These are phyloP conservation scores for Talaromyces sp. DNA, from an alignment of 2,329 filamentous ascomycete species.

Conservation along the genomic window DNA sequence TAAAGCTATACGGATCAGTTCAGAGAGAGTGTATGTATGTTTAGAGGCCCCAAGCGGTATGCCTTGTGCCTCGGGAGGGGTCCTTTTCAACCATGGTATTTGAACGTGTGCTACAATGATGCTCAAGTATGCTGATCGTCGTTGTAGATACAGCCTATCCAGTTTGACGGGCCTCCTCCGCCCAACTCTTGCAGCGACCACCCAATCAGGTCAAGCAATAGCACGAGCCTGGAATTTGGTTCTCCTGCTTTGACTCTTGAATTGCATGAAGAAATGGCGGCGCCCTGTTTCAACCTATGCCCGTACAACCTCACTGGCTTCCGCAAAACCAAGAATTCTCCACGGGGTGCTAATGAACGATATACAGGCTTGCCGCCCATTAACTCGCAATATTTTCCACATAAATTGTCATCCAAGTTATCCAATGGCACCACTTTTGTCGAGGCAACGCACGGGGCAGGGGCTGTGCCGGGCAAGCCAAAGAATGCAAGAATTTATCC, in stretches of 20 bases:
- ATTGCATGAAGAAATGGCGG: not conserved
- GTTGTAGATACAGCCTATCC: slow-evolving; percentile 9
- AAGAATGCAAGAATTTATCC: slow-evolving; percentile 36
- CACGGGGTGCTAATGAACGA: not conserved
- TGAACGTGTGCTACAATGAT: slow-evolving; percentile 7
- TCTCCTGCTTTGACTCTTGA: not conserved
- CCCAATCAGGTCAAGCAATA: slow-evolving; percentile 8
- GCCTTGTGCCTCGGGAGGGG: not conserved
- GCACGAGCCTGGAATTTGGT: slow-evolving; percentile 3
- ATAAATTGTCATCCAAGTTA: slow-evolving; percentile 20
- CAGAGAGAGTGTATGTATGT: not conserved
- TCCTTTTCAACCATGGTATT: not conserved
- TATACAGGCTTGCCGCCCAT: slow-evolving; percentile 2
- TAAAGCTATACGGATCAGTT: not conserved
- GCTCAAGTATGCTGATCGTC: slow-evolving; percentile 13
- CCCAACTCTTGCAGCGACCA: slow-evolving; percentile 3
- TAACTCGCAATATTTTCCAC: slow-evolving; percentile 16
- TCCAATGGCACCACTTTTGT: slow-evolving; percentile 21
- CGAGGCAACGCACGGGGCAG: slow-evolving; percentile 18
- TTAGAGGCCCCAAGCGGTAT: not conserved
- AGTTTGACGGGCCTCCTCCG: slow-evolving; percentile 7
- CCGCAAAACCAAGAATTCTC: slow-evolving; percentile 1
- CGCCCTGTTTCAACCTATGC: not conserved
- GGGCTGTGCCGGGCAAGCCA: slow-evolving; percentile 25
- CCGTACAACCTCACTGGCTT: not conserved